Conservation (phyloP, 495 filamentous ascomycete genomes). For the Trichoderma virens region DNA sequence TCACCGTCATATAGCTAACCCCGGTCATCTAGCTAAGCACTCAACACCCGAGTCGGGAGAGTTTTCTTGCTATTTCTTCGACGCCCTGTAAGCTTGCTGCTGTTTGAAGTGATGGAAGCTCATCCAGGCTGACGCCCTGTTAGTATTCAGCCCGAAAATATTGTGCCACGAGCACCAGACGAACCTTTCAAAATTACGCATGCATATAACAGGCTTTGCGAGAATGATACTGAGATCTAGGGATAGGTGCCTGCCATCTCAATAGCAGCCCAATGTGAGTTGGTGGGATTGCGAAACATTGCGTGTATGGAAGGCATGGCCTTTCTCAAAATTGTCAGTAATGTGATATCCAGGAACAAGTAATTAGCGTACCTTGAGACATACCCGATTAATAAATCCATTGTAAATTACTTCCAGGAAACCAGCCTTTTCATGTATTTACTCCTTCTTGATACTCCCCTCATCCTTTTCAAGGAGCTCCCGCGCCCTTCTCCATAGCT, state of each 20-base stretch:
- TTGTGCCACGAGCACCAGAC: neutral
- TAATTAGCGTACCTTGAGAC: neutral
- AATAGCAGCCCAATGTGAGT: no score
- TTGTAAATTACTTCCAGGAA: neutral
- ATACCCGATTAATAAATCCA: neutral
- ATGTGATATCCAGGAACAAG: neutral
- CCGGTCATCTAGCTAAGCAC: slow-evolving; percentile 10
- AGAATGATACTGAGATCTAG: neutral
- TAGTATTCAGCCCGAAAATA: neutral
- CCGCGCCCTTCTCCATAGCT: slow-evolving; percentile 61
- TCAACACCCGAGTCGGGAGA: slow-evolving; percentile 16
- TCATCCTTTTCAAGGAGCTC: slow-evolving; percentile 19
- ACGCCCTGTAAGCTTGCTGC: slow-evolving; percentile 23
- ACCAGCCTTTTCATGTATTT: slow-evolving; percentile 14
- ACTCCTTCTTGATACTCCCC: slow-evolving; percentile 13
- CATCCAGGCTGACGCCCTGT: neutral
- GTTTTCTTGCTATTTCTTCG: slow-evolving; percentile 24
- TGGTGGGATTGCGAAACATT: neutral
- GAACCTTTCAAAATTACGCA: neutral
- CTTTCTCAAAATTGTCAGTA: neutral
- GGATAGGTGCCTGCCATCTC: no score
- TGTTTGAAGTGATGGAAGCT: neutral
- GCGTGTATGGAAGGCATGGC: neutral
- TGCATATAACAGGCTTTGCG: slow-evolving; percentile 8
- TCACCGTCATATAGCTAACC: neutral